Evolutionary conservation across 1,284 basidiomycete genomes (phyloP), one percentile per base, ranked within the genome.

Genomic region (Pseudozyma thailandica): DNA sequence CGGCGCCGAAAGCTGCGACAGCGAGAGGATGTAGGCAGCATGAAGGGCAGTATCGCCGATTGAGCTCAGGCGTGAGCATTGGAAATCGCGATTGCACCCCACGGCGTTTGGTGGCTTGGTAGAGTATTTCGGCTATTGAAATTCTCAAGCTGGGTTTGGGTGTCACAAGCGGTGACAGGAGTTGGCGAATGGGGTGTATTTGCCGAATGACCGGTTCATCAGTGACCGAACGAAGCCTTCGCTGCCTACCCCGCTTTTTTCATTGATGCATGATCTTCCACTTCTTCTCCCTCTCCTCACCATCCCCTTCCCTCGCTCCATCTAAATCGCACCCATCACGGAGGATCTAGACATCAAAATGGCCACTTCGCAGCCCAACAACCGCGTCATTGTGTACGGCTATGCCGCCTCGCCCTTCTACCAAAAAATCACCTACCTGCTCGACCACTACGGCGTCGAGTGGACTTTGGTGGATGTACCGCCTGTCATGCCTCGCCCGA

Each of bases 331-430:
- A n/a, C n/a, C 20, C 20, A 18, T 41, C 28, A 23, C 25, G n/a
- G 21, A 44, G 30, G 21, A 21, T 12, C 30, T 15, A n/a, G n/a
- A 20, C 8, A 3, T 15, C 23, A 54, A 53, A 28, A 60, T 61
- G 57, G 54, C 41, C 18, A 15, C 49, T 3, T 23, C 52, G 1
- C 53, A 61, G 21, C 37, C 54, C 5, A 45, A 61, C 37, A 59
- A 52, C 44, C 54, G 63, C n/a, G 69, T 72, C 49, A 45, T 66
- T 9, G 54, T 72, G 28, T 66, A 72, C 43, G 69, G 69, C 51
- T 72, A 72, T 38, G 39, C 58, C 8, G 52, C 69, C 0, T 72
- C 69, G 10, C 69, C 69, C 26, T 72, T 72, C 35, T 72, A 35
- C 49, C 69, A 72, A 16, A 72, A 72, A 37, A 72, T 72, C 16